Evolutionary conservation across 352 stramenopile genomes (phyloP).

Genomic region (Globisporangium paddicum): DNA sequence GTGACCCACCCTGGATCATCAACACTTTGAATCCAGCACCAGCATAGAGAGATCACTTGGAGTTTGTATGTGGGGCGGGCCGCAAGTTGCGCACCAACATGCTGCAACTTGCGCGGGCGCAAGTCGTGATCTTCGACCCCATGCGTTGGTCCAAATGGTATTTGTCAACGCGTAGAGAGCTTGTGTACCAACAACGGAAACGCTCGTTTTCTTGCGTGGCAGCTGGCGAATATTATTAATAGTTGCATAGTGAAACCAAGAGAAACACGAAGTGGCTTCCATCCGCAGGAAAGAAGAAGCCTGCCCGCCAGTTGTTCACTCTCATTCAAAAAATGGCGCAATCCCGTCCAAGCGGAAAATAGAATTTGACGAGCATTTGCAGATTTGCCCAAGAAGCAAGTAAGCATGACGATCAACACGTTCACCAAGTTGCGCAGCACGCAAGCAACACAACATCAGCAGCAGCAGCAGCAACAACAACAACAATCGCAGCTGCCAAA

Average conservation of each 20-base stretch:
- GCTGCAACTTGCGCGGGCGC: no score
- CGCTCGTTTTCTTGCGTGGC: neutral
- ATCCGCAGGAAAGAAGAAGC: neutral
- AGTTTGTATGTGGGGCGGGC: neutral
- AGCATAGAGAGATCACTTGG: neutral
- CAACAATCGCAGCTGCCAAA: neutral
- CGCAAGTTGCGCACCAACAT: neutral
- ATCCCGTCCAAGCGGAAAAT: conserved; percentile 1
- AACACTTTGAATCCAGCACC: neutral
- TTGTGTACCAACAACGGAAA: neutral
- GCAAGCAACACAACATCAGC: neutral
- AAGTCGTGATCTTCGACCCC: no score
- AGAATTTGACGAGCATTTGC: neutral
- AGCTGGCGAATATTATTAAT: neutral
- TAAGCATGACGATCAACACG: conserved; percentile 1
- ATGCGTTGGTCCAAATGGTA: neutral
- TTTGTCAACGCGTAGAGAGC: neutral
- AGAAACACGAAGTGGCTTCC: neutral
- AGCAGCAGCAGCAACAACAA: neutral
- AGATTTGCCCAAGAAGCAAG: neutral
- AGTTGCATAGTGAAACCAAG: conserved; percentile 1
- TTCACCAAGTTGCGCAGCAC: conserved; percentile 1
- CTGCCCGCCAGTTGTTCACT: neutral
- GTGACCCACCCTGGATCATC: neutral
- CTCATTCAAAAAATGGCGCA: conserved; percentile 1